Percentiles rank a stretch among this genome's conserved stretches.
phyloP scores from a whole-genome alignment of 176 grass and related monocot species.

The Avena atlantica region DNA sequence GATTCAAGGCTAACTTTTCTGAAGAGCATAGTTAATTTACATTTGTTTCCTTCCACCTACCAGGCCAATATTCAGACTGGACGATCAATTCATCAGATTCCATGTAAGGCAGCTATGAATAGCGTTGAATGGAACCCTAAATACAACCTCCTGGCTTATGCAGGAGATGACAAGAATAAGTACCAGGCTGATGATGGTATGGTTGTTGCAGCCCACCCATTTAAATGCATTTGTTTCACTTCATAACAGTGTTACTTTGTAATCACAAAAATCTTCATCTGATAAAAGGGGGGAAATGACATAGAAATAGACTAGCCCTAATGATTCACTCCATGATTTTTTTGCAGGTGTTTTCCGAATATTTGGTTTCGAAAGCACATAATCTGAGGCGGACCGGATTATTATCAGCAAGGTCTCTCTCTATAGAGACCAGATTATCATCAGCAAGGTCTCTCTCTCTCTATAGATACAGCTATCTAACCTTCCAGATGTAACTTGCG shows the following conservation, averaged over 20 bases:
- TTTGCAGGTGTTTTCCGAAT: constrained; percentile 81
- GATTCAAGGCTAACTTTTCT: constrained; percentile 1
- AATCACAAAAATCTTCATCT: neutral
- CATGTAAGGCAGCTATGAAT: constrained; percentile 94
- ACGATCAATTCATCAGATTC: constrained; percentile 92
- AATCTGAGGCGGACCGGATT: constrained; percentile 22
- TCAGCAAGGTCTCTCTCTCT: neutral
- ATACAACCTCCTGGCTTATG: constrained; percentile 93
- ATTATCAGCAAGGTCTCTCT: neutral
- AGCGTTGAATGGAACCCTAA: constrained; percentile 99
- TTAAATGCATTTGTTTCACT: constrained; percentile 25
- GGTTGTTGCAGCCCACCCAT: constrained; percentile 6
- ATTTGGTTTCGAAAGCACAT: constrained; percentile 85
- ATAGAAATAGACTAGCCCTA: neutral
- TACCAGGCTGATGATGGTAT: constrained; percentile 92
- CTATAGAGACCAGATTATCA: constrained; percentile 39
- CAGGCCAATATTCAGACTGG: constrained; percentile 96
- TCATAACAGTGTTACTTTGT: neutral
- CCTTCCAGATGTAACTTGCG: neutral
- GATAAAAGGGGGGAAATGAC: neutral
- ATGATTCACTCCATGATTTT: neutral
- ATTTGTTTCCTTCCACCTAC: constrained; percentile 44
- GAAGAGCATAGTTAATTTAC: constrained; percentile 19
- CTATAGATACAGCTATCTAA: constrained; percentile 44
- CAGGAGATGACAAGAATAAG: constrained; percentile 98